Evolutionary conservation across 2,329 filamentous ascomycete genomes (phyloP).

Genomic region (Ustulina deusta): DNA sequence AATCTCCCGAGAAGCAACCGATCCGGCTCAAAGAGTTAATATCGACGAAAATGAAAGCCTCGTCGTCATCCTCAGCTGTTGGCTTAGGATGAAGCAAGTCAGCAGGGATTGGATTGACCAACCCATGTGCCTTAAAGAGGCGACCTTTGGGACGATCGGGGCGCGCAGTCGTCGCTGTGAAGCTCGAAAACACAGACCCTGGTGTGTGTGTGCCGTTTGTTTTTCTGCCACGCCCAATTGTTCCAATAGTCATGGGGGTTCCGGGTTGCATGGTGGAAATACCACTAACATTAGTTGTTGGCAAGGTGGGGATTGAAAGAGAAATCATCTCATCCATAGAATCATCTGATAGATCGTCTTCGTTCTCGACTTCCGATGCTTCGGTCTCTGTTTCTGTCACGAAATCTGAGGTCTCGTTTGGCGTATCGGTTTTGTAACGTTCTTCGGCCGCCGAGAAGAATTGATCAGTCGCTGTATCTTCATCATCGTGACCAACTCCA

Average conservation of each 20-base stretch:
- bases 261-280: conserved; percentile 83
- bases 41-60: conserved; percentile 90
- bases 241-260: conserved; percentile 82
- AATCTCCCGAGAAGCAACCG: conserved; percentile 97
- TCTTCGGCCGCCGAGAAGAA: conserved; percentile 95
- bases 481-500: conserved; percentile 73
- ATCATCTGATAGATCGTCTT: conserved; percentile 84
- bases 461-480: conserved; percentile 88
- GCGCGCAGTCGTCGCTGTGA: conserved; percentile 84
- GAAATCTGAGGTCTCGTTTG: conserved; percentile 69
- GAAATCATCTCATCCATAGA: conserved; percentile 95
- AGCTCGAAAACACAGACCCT: conserved; percentile 88
- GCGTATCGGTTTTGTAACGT: conserved; percentile 68
- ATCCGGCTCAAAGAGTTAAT: conserved; percentile 87
- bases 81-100: conserved; percentile 89
- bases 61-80: conserved; percentile 80
- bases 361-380: conserved; percentile 73
- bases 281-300: conserved; percentile 81
- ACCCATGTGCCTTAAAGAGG: conserved; percentile 84
- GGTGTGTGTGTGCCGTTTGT: conserved; percentile 83
- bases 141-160: conserved; percentile 79
- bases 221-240: conserved; percentile 71
- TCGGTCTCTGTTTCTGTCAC: conserved; percentile 73
- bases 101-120: conserved; percentile 77
- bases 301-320: conserved; percentile 80